Base-by-base conservation (phyloP, 2,329 filamentous ascomycete genomes). In the Tricladium varicosporioides region DNA sequence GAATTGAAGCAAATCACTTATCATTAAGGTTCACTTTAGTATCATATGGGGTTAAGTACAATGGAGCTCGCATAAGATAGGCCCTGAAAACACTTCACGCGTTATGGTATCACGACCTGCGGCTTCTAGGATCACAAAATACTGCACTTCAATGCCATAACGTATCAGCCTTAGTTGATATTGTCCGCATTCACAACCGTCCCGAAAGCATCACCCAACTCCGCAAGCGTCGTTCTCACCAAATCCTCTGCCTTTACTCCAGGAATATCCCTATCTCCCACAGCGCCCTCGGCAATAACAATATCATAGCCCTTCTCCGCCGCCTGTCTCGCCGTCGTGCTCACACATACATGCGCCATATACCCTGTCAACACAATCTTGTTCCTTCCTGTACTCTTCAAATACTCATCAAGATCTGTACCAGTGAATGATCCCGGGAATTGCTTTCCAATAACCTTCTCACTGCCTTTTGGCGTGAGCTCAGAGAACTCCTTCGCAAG, bases 321-420 rank as follows among this genome's bases (percentile, higher is more conserved):
- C 1, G 76, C 87, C 50, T 84, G 79, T 46, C 86, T 74, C 0
- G 85, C 82, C 0, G 86, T 89, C 0, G 84, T 83, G 74, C 59
- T 88, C 71, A 76, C 84, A 80, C 75, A 78, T 1, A 89, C 81
- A 68, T 89, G 86, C 1, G 86, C 84, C 81, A 85, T 85, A 66
- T 85, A 85, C 0, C 82, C 83, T 2, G 56, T 1, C 52, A 87
- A 65, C 5, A 89, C 85, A 31, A 88, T 67, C 76, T 87, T 88
- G 63, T 80, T 81, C 51, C 72, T 74, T 0, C 76, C 79, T 32
- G 75, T 70, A 0, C 71, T 71, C 42, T 80, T 72, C n/a, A 88
- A 65, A 43, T 78, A 78, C 15, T 78, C 76, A 54, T 85, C 72
- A 18, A 89, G 70, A 48, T 81, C 75, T 0, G 85, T 89, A 45